A percentile compares a stretch with the other conserved stretches of the same genome.
phyloP scores from a whole-genome alignment of 345 rosid species.

The Odontarrhena argentea region DNA sequence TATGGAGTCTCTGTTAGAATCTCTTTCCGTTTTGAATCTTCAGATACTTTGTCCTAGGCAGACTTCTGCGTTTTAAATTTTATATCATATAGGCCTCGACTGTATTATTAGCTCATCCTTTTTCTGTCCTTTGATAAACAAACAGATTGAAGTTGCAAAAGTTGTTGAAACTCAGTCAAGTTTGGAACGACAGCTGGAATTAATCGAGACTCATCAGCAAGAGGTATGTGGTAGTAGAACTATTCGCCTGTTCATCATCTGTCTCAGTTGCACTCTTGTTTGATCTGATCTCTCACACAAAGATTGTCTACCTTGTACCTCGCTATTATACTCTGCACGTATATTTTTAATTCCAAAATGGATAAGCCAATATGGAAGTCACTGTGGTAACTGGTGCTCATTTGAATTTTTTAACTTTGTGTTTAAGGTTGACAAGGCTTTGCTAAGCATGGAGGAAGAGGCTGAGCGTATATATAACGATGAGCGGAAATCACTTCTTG shows the following conservation, averaged over 20 bases:
- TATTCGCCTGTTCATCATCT: conserved; percentile 1
- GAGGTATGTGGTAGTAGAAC: conserved; percentile 57
- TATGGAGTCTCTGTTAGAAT: conserved; percentile 8
- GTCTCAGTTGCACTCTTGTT: not conserved
- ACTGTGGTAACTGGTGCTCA: not conserved
- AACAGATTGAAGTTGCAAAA: conserved; percentile 95
- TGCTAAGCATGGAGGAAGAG: conserved; percentile 89
- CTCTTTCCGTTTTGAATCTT: conserved; percentile 1
- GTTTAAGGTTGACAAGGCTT: conserved; percentile 80
- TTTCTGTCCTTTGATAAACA: conserved; percentile 24
- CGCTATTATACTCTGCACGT: not conserved
- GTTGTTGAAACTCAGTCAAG: conserved; percentile 90
- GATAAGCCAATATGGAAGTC: not conserved
- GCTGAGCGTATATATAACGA: conserved; percentile 93
- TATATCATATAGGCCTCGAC: conserved; percentile 9
- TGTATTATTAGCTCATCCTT: conserved; percentile 24
- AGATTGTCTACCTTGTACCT: not conserved
- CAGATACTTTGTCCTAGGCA: conserved; percentile 11
- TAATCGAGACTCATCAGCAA: conserved; percentile 95
- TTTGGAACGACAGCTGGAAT: conserved; percentile 84
- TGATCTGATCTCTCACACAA: not conserved
- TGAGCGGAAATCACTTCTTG: conserved; percentile 72
- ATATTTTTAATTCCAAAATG: not conserved
- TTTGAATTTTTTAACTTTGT: conserved; percentile 1
- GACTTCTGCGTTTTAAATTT: not conserved